Conservation (phyloP, 129 eudicot genomes). For the carrot (Daucus carota) region DNA sequence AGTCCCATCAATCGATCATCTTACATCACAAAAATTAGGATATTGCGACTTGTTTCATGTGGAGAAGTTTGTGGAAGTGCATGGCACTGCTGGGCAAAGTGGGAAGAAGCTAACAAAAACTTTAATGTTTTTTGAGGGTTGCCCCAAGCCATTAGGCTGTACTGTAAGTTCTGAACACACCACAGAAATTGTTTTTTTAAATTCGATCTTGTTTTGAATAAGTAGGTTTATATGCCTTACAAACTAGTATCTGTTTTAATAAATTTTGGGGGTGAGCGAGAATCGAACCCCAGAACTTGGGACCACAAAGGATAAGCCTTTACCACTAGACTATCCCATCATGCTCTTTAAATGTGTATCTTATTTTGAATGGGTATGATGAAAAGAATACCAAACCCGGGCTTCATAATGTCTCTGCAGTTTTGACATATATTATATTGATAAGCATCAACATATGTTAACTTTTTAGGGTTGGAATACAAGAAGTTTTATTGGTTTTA, state of each 20-base stretch:
- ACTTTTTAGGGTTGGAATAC: not conserved
- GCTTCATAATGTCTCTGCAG: not conserved
- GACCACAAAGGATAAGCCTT: too few relatives aligned
- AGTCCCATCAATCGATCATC: slow-evolving; percentile 51
- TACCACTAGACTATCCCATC: too few relatives aligned
- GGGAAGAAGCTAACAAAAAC: slow-evolving; percentile 49
- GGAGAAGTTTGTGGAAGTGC: slow-evolving; percentile 50
- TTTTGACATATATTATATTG: not conserved
- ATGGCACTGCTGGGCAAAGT: slow-evolving; percentile 49
- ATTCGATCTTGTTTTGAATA: not conserved
- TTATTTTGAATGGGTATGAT: not conserved
- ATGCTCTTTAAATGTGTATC: not conserved
- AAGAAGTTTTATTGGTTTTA: slow-evolving; percentile 1
- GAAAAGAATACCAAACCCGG: not conserved
- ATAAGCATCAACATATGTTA: not conserved
- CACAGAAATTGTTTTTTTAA: not conserved
- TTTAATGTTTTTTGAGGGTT: slow-evolving; percentile 54
- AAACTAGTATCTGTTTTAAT: too few relatives aligned
- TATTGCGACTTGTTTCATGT: slow-evolving; percentile 46
- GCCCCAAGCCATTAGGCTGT: slow-evolving; percentile 58
- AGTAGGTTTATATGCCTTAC: too few relatives aligned
- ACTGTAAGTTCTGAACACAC: slow-evolving; percentile 34
- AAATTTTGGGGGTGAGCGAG: too few relatives aligned
- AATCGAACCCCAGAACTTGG: too few relatives aligned
- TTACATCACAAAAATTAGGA: slow-evolving; percentile 37